Percentiles rank a stretch among this genome's conserved stretches.
phyloP scores from a whole-genome alignment of 805 yeast genomes.

The Candida tammaniensis region DNA sequence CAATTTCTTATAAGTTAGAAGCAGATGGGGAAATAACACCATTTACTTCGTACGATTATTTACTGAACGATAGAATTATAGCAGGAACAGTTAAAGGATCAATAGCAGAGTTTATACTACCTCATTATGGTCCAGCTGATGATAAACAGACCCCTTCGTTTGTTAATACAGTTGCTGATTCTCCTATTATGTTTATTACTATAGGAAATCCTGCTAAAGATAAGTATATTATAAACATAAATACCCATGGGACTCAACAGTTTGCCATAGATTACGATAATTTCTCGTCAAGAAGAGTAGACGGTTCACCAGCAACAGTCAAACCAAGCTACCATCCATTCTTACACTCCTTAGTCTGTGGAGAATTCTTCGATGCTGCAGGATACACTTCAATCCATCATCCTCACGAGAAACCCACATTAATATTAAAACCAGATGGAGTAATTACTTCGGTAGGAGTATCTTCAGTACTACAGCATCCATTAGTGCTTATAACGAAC shows the following conservation, averaged over 20 bases:
- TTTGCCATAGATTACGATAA: conserved; percentile 25
- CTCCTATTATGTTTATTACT: conserved; percentile 26
- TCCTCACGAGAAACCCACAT: conserved; percentile 33
- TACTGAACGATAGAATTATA: conserved; percentile 41
- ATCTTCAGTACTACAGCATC: conserved; percentile 35
- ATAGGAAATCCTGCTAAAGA: conserved; percentile 21
- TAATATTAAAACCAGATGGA: conserved; percentile 30
- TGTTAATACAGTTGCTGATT: conserved; percentile 27
- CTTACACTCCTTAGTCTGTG: conserved; percentile 24
- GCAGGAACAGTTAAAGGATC: conserved; percentile 61
- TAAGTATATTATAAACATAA: conserved; percentile 24
- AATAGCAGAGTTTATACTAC: conserved; percentile 55
- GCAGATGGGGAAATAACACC: conserved; percentile 10
- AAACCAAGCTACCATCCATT: conserved; percentile 28
- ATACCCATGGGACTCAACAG: conserved; percentile 28
- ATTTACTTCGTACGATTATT: conserved; percentile 49
- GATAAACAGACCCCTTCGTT: conserved; percentile 31
- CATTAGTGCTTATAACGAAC: conserved; percentile 32
- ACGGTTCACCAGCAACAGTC: conserved; percentile 22
- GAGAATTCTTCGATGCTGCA: conserved; percentile 27
- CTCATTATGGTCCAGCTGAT: conserved; percentile 15
- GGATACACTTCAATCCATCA: conserved; percentile 27
- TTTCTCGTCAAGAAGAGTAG: conserved; percentile 23
- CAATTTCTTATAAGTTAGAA: conserved; percentile 20
- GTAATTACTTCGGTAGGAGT: conserved; percentile 25